Conservation (phyloP, 148 eudicot species). For the Vaccinium darrowii region DNA sequence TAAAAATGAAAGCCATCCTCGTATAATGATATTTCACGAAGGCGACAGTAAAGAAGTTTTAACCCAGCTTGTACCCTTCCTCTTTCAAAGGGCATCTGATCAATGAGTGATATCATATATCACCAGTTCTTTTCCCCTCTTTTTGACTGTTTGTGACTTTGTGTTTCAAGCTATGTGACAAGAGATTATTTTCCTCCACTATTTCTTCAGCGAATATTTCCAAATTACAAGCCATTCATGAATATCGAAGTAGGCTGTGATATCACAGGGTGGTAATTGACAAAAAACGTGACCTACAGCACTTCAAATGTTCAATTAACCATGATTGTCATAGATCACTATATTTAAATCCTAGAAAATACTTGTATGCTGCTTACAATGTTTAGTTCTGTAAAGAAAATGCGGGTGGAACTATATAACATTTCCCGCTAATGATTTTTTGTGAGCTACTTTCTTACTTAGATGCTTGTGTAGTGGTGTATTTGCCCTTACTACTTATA, state of each 20-base stretch:
- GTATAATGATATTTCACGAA: background rate
- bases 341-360: background rate
- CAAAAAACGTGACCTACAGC: background rate
- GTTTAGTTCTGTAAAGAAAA: background rate
- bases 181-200: background rate
- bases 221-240: background rate
- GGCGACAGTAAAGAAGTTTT: constrained; percentile 1
- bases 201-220: background rate
- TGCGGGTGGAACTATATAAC: background rate
- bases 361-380: background rate
- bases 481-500: background rate
- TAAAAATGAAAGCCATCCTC: background rate
- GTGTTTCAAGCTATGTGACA: background rate
- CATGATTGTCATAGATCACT: background rate
- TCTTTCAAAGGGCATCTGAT: background rate
- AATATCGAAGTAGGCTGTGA: background rate
- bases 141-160: background rate
- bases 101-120: background rate
- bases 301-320: background rate
- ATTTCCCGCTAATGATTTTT: background rate
- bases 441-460: background rate
- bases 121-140: background rate
- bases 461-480: background rate
- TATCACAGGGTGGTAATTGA: background rate
- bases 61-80: background rate